A percentile compares a stretch with the other conserved stretches of the same genome.
These are phyloP conservation scores for Colletotrichum lentis DNA, from an alignment of 2,329 filamentous ascomycete genomes.

Conservation along the genomic window DNA sequence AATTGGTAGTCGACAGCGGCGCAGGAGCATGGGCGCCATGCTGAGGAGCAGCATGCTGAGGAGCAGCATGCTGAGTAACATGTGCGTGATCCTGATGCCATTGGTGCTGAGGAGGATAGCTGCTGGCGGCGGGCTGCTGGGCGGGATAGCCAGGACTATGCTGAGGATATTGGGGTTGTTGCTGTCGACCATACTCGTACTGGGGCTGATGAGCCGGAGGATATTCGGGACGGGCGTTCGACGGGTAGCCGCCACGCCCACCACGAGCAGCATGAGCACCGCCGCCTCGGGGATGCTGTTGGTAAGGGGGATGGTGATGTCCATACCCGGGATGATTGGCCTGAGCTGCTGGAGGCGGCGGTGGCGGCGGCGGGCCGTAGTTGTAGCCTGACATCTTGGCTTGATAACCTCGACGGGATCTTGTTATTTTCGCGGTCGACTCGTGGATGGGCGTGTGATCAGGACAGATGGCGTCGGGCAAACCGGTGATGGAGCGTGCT, in stretches of 20 bases:
- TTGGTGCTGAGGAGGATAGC: slow-evolving; percentile 53
- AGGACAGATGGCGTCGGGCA: not conserved
- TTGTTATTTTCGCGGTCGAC: slow-evolving; percentile 7
- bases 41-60: slow-evolving; percentile 50
- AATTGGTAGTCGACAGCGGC: slow-evolving; percentile 62
- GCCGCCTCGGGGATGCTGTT: slow-evolving; percentile 47
- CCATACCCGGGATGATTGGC: slow-evolving; percentile 50
- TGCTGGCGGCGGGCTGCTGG: slow-evolving; percentile 49
- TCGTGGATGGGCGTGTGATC: not conserved
- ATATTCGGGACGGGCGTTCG: slow-evolving; percentile 53
- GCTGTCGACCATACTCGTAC: slow-evolving; percentile 56
- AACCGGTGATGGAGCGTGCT: not conserved
- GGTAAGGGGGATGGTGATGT: slow-evolving; percentile 50
- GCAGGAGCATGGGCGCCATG: slow-evolving; percentile 52
- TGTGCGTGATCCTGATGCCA: slow-evolving; percentile 52
- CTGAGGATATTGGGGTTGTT: slow-evolving; percentile 47
- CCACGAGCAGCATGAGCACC: slow-evolving; percentile 49
- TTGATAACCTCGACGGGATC: slow-evolving; percentile 5
- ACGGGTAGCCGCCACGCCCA: slow-evolving; percentile 53
- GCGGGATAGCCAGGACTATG: slow-evolving; percentile 42
- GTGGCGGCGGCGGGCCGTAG: slow-evolving; percentile 63
- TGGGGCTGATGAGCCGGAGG: slow-evolving; percentile 49
- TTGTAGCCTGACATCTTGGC: slow-evolving; percentile 58
- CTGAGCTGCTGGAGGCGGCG: slow-evolving; percentile 51
- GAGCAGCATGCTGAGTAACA: too few species aligned